These are phyloP conservation scores for Linum lewisii DNA, from an alignment of 345 rosid genomes.

Conservation along the genomic window DNA sequence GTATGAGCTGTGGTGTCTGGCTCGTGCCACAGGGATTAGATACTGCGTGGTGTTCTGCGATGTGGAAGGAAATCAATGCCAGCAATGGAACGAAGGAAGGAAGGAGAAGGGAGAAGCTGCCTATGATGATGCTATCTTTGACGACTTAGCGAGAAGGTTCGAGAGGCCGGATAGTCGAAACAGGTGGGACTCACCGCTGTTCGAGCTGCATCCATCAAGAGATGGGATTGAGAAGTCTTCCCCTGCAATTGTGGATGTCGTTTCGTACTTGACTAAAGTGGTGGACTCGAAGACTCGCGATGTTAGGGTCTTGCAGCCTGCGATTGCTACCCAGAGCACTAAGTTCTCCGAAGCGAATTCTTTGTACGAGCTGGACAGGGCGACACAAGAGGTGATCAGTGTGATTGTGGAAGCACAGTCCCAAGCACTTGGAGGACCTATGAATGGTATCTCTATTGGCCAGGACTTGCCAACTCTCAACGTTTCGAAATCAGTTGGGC, in stretches of 20 bases:
- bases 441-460: constrained; percentile 48
- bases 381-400: constrained; percentile 73
- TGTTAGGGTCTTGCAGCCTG: constrained; percentile 76
- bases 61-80: constrained; percentile 50
- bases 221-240: constrained; percentile 54
- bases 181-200: constrained; percentile 95
- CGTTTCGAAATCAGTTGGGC: constrained; percentile 60
- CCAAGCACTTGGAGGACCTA: constrained; percentile 60
- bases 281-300: constrained; percentile 67
- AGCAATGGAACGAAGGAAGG: constrained; percentile 75
- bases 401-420: constrained; percentile 73
- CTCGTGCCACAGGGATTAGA: constrained; percentile 81
- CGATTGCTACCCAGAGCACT: constrained; percentile 72
- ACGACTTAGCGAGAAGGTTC: constrained; percentile 72
- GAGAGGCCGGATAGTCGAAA: constrained; percentile 88
- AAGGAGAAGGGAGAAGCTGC: constrained; percentile 48
- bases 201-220: constrained; percentile 52
- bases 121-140: constrained; percentile 56
- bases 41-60: constrained; percentile 73
- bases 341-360: constrained; percentile 77
- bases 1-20: constrained; percentile 93
- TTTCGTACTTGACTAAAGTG: constrained; percentile 66
- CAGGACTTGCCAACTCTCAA: constrained; percentile 46
- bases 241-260: constrained; percentile 54
- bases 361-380: constrained; percentile 72